phyloP scores from a whole-genome alignment of 257 asterid species.

The Oldenlandia corymbosa region DNA sequence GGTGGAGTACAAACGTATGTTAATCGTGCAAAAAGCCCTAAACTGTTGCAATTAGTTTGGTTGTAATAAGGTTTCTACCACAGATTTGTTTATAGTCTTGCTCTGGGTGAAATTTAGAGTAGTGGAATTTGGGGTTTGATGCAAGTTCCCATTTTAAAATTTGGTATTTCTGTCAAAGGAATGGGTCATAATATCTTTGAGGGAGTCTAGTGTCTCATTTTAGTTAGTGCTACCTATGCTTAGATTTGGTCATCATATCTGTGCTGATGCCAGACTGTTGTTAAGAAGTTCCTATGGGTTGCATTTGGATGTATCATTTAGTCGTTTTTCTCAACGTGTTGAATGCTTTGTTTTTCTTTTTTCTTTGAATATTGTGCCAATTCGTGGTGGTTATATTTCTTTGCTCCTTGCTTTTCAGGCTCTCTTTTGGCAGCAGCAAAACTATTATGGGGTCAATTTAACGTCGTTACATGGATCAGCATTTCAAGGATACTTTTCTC shows the following conservation, averaged over 20 bases:
- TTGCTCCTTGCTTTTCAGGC: constrained; percentile 52
- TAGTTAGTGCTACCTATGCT: not conserved
- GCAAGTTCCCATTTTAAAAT: not conserved
- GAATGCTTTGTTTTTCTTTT: not conserved
- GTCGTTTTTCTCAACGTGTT: not conserved
- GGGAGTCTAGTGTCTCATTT: not conserved
- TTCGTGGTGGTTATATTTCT: constrained; percentile 10
- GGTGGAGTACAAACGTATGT: not conserved
- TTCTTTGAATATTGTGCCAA: not conserved
- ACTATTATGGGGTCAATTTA: constrained; percentile 90
- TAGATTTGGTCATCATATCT: not conserved
- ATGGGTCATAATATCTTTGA: not conserved
- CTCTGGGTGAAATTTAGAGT: not conserved
- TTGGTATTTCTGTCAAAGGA: not conserved
- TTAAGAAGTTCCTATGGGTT: not conserved
- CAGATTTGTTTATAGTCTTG: not conserved
- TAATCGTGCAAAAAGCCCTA: not conserved
- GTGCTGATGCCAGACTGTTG: not conserved
- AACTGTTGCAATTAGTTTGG: not conserved
- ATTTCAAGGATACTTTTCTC: constrained; percentile 95
- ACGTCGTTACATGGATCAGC: constrained; percentile 86
- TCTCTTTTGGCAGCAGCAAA: constrained; percentile 97
- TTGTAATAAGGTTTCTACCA: not conserved
- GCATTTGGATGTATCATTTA: not conserved
- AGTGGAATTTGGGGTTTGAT: not conserved